phyloP scores from a whole-genome alignment of 805 yeast genomes.

The Yarrowia sp. region DNA sequence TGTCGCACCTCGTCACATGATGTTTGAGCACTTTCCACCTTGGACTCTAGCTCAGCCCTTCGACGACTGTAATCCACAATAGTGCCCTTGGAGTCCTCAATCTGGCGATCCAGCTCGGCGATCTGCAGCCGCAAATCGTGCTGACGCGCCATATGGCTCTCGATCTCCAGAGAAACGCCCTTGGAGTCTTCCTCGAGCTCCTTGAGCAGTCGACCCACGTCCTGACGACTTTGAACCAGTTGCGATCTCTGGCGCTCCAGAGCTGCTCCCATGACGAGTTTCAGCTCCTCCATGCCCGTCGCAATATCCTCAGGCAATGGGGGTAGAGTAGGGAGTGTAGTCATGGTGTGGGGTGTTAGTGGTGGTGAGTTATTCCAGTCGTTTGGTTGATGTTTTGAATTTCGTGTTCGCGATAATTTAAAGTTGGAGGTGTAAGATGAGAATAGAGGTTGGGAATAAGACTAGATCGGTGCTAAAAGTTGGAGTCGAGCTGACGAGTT shows the following conservation, averaged over 20 bases:
- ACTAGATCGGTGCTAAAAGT: too few relatives aligned
- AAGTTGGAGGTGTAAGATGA: not conserved
- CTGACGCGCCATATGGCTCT: slow-evolving; percentile 44
- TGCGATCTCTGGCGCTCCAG: slow-evolving; percentile 30
- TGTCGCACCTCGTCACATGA: slow-evolving; percentile 13
- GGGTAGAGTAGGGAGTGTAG: slow-evolving; percentile 7
- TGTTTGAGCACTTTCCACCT: slow-evolving; percentile 3
- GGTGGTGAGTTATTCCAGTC: too few relatives aligned
- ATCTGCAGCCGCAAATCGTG: slow-evolving; percentile 44
- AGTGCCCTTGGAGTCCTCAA: slow-evolving; percentile 49
- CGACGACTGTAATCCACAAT: slow-evolving; percentile 45
- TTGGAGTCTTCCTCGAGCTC: slow-evolving; percentile 46
- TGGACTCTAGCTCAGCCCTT: slow-evolving; percentile 7
- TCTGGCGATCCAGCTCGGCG: slow-evolving; percentile 44
- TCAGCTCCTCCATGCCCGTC: slow-evolving; percentile 35
- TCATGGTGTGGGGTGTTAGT: not conserved
- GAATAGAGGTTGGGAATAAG: too few relatives aligned
- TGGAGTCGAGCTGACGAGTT: too few relatives aligned
- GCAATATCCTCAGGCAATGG: slow-evolving; percentile 22
- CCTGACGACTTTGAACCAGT: slow-evolving; percentile 22
- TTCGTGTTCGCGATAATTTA: not conserved
- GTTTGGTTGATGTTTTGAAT: not conserved
- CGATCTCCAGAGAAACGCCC: slow-evolving; percentile 45
- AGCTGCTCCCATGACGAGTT: slow-evolving; percentile 11
- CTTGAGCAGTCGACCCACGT: slow-evolving; percentile 20